A percentile compares a stretch with the other conserved stretches of the same genome.
Conservation (phyloP, 2,329 filamentous ascomycete species). For the Aspergillus proliferans region DNA sequence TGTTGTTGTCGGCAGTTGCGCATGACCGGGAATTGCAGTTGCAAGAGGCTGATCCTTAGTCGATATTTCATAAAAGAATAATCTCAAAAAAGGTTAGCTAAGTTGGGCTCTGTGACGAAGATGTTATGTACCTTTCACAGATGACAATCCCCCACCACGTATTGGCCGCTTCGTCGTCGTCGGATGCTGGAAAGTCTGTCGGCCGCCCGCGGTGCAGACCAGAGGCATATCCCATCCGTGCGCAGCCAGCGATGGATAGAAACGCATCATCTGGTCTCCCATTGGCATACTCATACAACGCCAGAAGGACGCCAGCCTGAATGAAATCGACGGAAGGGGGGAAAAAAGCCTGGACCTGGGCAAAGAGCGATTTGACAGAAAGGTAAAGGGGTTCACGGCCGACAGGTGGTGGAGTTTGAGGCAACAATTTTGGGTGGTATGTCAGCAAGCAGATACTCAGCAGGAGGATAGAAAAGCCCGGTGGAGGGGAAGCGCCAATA, state of each 20-base stretch:
- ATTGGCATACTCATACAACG: slow-evolving; percentile 23
- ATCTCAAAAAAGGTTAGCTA: no score
- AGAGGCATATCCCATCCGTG: slow-evolving; percentile 20
- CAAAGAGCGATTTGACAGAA: slow-evolving; percentile 17
- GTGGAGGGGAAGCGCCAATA: slow-evolving; percentile 7
- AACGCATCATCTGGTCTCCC: slow-evolving; percentile 16
- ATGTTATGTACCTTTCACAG: slow-evolving; percentile 21
- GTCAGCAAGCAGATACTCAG: slow-evolving; percentile 20
- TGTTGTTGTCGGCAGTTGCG: slow-evolving; percentile 12
- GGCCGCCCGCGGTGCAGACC: slow-evolving; percentile 8
- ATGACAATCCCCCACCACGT: slow-evolving; percentile 27
- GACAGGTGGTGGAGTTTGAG: no score
- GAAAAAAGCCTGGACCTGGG: slow-evolving; percentile 16
- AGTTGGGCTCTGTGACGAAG: slow-evolving; percentile 10
- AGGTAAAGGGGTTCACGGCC: slow-evolving; percentile 14
- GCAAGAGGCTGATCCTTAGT: slow-evolving; percentile 11
- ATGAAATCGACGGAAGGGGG: slow-evolving; percentile 18
- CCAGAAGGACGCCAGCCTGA: slow-evolving; percentile 22
- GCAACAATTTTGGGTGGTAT: slow-evolving; percentile 2
- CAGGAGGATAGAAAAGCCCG: slow-evolving; percentile 21
- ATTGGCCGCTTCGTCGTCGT: slow-evolving; percentile 18
- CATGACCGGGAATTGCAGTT: slow-evolving; percentile 6
- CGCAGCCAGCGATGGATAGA: slow-evolving; percentile 16
- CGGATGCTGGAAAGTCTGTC: background rate
- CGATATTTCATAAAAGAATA: no score